phyloP scores from a whole-genome alignment of 306 rosid genomes.

The Sesbania bispinosa region DNA sequence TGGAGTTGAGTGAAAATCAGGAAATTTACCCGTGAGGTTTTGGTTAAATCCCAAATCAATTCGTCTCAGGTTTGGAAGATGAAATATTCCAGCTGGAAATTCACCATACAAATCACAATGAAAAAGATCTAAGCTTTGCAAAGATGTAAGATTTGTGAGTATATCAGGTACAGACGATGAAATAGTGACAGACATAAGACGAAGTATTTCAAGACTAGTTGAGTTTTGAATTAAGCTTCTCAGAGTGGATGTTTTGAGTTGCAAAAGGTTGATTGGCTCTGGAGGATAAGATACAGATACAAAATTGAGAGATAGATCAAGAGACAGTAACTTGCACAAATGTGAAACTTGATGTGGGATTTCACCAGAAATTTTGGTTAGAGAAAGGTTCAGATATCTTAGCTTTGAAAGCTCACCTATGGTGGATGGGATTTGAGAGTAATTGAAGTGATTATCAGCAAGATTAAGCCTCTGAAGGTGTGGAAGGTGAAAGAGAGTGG shows the following conservation, averaged over 20 bases:
- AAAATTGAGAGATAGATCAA: background rate
- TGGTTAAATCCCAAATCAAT: background rate
- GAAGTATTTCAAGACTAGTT: background rate
- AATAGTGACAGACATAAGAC: background rate
- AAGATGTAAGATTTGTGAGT: constrained; percentile 24
- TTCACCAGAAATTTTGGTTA: background rate
- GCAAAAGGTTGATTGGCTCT: background rate
- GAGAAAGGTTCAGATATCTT: constrained; percentile 3
- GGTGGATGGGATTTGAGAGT: constrained; percentile 30
- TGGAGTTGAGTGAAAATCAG: constrained; percentile 18
- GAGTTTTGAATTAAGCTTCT: constrained; percentile 27
- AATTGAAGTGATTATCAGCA: constrained; percentile 28
- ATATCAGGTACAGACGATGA: constrained; percentile 18
- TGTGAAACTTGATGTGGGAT: constrained; percentile 10
- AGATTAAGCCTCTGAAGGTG: constrained; percentile 22
- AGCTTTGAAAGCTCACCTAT: constrained; percentile 13
- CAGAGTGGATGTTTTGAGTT: background rate
- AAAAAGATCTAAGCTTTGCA: background rate
- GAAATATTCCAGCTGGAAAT: constrained; percentile 26
- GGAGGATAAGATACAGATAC: no score
- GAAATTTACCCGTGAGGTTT: constrained; percentile 28
- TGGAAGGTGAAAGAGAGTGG: background rate
- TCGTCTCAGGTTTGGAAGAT: constrained; percentile 5
- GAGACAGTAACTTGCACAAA: background rate
- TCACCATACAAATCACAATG: constrained; percentile 1